Evolutionary conservation across 371 early-diverging fungal genomes (phyloP).

Genomic region (Funneliformis caledonium): DNA sequence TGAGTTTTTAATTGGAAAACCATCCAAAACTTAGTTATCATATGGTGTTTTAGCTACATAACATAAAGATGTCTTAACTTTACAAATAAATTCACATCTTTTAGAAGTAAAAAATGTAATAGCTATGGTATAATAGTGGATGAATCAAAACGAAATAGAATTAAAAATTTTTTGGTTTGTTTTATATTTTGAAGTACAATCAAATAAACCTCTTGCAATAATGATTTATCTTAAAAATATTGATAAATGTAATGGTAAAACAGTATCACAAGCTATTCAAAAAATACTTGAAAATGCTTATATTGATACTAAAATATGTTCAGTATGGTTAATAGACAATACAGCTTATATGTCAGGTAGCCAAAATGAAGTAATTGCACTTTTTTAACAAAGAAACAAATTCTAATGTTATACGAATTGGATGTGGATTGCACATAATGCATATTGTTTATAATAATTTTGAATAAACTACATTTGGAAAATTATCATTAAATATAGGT

Average conservation of each 20-base stretch:
- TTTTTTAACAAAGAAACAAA: neutral
- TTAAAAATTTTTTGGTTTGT: neutral
- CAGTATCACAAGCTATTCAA: neutral
- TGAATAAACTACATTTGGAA: neutral
- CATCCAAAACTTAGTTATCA: neutral
- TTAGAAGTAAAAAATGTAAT: neutral
- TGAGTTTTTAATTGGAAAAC: conserved; percentile 9
- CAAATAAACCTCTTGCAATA: neutral
- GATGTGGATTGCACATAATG: neutral
- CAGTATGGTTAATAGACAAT: neutral
- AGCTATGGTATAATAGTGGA: neutral
- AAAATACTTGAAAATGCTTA: too few relatives aligned
- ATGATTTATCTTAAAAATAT: neutral
- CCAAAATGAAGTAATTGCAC: neutral
- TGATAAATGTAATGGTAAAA: neutral
- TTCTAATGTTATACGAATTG: neutral
- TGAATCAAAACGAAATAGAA: neutral
- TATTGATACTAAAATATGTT: neutral
- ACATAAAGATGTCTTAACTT: conserved; percentile 5
- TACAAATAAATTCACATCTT: neutral
- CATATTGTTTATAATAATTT: conserved; percentile 16
- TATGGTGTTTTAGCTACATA: neutral
- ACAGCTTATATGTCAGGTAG: neutral
- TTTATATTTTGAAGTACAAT: neutral
- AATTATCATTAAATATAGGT: neutral